phyloP scores from a whole-genome alignment of 2,329 filamentous ascomycete genomes.

The Diplodia mutila region DNA sequence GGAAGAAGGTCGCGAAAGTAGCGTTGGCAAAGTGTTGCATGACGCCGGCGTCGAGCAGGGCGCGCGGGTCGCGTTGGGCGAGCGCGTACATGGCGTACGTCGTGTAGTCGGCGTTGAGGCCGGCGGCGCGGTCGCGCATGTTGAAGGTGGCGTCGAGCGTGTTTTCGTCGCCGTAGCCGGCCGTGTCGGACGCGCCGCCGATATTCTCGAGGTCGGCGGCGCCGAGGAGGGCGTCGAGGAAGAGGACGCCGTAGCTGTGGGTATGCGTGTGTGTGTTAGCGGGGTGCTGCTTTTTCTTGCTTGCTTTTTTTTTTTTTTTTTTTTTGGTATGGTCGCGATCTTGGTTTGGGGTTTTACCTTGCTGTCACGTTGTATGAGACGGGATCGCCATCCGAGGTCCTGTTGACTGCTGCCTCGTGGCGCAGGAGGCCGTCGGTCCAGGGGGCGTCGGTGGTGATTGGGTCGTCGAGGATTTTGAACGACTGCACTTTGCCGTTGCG shows the following conservation, averaged over 20 bases:
- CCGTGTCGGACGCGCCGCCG: background rate
- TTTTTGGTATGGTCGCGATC: too few relatives aligned
- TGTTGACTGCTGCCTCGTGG: background rate
- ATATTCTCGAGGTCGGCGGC: background rate
- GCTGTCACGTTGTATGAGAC: background rate
- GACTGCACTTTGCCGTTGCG: background rate
- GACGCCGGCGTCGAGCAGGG: background rate
- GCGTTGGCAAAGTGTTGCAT: background rate
- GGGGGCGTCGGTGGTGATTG: background rate
- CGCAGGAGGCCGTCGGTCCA: background rate
- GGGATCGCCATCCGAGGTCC: background rate
- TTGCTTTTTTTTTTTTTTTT: too few relatives aligned
- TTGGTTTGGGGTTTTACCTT: too few relatives aligned
- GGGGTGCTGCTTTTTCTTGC: too few relatives aligned
- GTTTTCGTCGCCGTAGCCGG: background rate
- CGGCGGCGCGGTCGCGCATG: background rate
- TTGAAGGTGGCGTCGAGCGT: background rate
- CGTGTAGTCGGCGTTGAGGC: background rate
- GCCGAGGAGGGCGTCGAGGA: background rate
- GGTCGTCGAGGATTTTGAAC: background rate
- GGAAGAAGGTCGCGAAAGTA: slow-evolving; percentile 26
- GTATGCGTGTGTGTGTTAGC: too few relatives aligned
- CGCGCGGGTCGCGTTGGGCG: background rate
- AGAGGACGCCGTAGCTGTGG: background rate
- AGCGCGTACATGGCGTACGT: background rate